Percentiles rank a stretch among this genome's conserved stretches.
Conservation (phyloP, 257 asterid genomes). For the Lavandula angustifolia region DNA sequence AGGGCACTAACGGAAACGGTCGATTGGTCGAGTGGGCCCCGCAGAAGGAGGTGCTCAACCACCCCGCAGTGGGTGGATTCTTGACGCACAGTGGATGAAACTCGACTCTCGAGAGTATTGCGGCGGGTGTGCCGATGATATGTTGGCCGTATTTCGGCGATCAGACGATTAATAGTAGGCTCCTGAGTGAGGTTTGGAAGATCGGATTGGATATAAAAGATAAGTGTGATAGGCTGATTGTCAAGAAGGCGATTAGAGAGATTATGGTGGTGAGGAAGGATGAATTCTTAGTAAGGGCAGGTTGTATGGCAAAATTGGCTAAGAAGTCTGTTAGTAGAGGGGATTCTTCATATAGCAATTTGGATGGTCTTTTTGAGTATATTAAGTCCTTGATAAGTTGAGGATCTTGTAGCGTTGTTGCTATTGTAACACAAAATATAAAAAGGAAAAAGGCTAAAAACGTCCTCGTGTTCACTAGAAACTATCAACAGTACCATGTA, state of each 20-base stretch:
- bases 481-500: no score
- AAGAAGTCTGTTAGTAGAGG: constrained; percentile 26
- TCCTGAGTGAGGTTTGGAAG: constrained; percentile 44
- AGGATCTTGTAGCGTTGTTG: not conserved
- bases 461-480: no score
- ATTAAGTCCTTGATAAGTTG: constrained; percentile 21
- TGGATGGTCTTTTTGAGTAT: constrained; percentile 29
- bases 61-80: no score
- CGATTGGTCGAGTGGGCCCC: constrained; percentile 44
- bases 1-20: constrained; percentile 34
- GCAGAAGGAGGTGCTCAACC: constrained; percentile 24
- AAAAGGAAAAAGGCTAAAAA: no score
- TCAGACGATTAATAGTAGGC: constrained; percentile 38
- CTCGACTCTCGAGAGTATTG: no score
- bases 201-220: constrained; percentile 43
- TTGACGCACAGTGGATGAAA: no score
- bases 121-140: no score
- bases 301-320: constrained; percentile 21
- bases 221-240: constrained; percentile 29
- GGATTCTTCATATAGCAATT: constrained; percentile 31
- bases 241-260: constrained; percentile 34
- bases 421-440: no score
- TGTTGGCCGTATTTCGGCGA: constrained; percentile 45
- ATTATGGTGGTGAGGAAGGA: constrained; percentile 35
- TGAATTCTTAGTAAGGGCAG: constrained; percentile 35